phyloP scores from a whole-genome alignment of 495 filamentous ascomycete genomes.

The Darksidea phi region DNA sequence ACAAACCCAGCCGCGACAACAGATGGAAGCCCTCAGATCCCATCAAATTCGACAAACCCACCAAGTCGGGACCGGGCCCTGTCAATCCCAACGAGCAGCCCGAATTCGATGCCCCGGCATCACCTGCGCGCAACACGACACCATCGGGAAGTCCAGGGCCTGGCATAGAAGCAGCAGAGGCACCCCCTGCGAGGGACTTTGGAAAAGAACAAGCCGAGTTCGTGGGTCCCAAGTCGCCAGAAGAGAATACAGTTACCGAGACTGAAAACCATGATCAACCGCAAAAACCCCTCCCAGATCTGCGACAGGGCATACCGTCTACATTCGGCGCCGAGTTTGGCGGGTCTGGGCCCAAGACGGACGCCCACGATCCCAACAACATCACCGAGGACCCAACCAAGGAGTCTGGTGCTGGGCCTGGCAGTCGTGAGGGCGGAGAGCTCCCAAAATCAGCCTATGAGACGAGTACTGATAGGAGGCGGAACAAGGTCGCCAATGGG shows the following conservation, averaged over 20 bases:
- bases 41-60: conserved; percentile 20
- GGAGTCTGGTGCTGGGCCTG: conserved; percentile 22
- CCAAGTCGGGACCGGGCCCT: conserved; percentile 14
- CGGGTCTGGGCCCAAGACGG: conserved; percentile 3
- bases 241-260: conserved; percentile 18
- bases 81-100: conserved; percentile 21
- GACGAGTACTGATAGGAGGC: conserved; percentile 80
- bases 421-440: conserved; percentile 47
- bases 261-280: conserved; percentile 38
- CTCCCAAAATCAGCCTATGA: conserved; percentile 82
- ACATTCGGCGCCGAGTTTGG: conserved; percentile 72
- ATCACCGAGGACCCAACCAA: conserved; percentile 32
- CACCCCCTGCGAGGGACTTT: conserved; percentile 9
- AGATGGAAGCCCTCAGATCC: conserved; percentile 27
- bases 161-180: neutral
- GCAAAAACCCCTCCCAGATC: conserved; percentile 70
- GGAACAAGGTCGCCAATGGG: conserved; percentile 67
- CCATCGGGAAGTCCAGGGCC: conserved; percentile 5
- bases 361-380: conserved; percentile 28
- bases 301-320: conserved; percentile 88
- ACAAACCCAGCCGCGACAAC: conserved; percentile 40
- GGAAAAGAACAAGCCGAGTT: conserved; percentile 22
- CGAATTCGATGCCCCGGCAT: conserved; percentile 21
- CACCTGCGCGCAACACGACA: conserved; percentile 22
- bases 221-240: conserved; percentile 9